phyloP scores from a whole-genome alignment of 2,329 filamentous ascomycete genomes.

The Truncatella angustata region DNA sequence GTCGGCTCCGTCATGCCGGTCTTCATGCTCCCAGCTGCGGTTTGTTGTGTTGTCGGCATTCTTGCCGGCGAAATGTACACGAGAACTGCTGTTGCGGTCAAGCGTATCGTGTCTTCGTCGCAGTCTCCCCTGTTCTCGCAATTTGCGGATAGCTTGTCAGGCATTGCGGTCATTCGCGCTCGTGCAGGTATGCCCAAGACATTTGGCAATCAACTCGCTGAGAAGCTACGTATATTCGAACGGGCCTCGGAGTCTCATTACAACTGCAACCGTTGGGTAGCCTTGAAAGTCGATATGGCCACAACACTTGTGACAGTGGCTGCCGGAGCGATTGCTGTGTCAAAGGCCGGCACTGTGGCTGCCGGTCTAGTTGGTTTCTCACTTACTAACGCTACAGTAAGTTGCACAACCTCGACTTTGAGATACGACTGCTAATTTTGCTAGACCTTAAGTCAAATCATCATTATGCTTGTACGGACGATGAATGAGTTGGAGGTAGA shows the following conservation, averaged over 20 bases:
- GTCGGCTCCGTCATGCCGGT: constrained; percentile 42
- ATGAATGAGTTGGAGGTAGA: constrained; percentile 59
- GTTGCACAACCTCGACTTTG: neutral
- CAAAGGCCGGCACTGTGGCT: constrained; percentile 42
- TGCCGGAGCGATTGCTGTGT: constrained; percentile 52
- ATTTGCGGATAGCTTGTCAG: constrained; percentile 51
- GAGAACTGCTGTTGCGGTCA: constrained; percentile 40
- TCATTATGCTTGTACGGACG: constrained; percentile 48
- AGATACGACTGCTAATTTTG: constrained; percentile 10
- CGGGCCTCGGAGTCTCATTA: constrained; percentile 42
- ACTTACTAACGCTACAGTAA: constrained; percentile 51
- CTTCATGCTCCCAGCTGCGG: constrained; percentile 39
- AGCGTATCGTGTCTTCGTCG: constrained; percentile 37
- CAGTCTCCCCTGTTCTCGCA: constrained; percentile 56
- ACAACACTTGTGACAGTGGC: constrained; percentile 50
- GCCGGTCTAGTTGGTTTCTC: constrained; percentile 57
- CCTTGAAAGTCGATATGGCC: constrained; percentile 52
- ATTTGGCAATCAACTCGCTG: constrained; percentile 49
- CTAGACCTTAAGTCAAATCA: constrained; percentile 46
- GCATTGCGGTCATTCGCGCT: constrained; percentile 51
- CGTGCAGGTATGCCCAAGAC: constrained; percentile 44
- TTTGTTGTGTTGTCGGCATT: constrained; percentile 36
- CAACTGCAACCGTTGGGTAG: constrained; percentile 58
- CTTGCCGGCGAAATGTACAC: constrained; percentile 43
- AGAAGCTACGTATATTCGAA: constrained; percentile 46